A percentile compares a stretch with the other conserved stretches of the same genome.
Evolutionary conservation across 176 grass and related monocot species (phyloP).

Genomic region (Dactylis glomerata): DNA sequence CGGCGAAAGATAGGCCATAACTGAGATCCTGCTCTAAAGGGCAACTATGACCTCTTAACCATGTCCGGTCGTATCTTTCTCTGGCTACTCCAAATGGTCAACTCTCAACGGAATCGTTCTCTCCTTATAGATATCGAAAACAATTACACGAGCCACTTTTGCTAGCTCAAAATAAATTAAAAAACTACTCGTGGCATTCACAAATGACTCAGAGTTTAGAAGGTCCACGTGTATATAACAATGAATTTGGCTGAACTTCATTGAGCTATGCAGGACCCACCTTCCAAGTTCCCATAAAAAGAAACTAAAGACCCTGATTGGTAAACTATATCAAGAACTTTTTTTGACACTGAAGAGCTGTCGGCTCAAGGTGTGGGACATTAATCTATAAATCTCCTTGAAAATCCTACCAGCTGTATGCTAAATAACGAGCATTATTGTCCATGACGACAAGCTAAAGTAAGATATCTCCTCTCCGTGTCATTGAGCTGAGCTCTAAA

Average conservation of each 20-base stretch:
- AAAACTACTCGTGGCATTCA: not conserved
- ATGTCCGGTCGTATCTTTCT: constrained; percentile 5
- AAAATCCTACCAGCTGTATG: not conserved
- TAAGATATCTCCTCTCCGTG: constrained; percentile 34
- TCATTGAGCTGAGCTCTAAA: constrained; percentile 25
- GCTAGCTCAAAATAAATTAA: not conserved
- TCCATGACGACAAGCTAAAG: not conserved
- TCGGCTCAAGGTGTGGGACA: constrained; percentile 28
- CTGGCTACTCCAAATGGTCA: constrained; percentile 23
- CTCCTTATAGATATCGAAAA: not conserved
- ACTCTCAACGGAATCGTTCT: constrained; percentile 25
- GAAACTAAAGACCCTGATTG: not conserved
- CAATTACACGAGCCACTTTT: not conserved
- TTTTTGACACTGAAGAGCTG: not conserved
- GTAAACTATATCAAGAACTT: not conserved
- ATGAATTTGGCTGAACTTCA: not conserved
- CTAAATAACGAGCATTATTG: constrained; percentile 36
- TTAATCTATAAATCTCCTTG: not conserved
- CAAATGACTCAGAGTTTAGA: not conserved
- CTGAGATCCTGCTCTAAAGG: not conserved
- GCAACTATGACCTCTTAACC: constrained; percentile 1
- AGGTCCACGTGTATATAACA: not conserved
- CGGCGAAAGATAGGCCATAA: constrained; percentile 24
- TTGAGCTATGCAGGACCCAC: not conserved
- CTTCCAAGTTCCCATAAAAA: not conserved